Evolutionary conservation across 2,329 filamentous ascomycete genomes (phyloP).

Genomic region (Fusarium vanettenii): DNA sequence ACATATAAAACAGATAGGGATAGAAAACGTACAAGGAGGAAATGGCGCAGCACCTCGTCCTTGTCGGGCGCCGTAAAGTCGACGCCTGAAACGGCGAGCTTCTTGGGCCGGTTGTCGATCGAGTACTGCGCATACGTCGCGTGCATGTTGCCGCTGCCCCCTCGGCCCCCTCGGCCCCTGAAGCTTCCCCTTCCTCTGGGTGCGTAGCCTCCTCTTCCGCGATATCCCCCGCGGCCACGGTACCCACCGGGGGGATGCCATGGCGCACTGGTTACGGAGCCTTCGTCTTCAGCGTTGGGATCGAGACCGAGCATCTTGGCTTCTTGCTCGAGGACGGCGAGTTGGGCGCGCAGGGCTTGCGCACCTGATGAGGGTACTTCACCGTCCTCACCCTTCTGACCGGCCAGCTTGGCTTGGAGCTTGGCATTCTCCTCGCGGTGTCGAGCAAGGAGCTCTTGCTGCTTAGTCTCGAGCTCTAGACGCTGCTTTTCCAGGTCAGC

Average conservation of each 20-base stretch:
- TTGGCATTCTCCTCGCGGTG: conserved; percentile 76
- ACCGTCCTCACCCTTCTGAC: conserved; percentile 44
- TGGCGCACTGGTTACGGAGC: conserved; percentile 42
- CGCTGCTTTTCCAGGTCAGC: conserved; percentile 71
- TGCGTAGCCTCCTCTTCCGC: conserved; percentile 41
- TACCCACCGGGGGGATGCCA: conserved; percentile 45
- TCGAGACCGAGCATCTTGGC: conserved; percentile 77
- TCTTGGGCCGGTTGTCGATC: conserved; percentile 81
- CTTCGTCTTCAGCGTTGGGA: conserved; percentile 61
- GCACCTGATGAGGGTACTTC: conserved; percentile 60
- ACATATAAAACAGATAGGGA: not conserved
- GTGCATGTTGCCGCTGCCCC: conserved; percentile 58
- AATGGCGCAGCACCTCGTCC: conserved; percentile 77
- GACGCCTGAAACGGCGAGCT: conserved; percentile 71
- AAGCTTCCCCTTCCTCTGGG: conserved; percentile 54
- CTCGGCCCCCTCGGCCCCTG: conserved; percentile 56
- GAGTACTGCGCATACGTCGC: conserved; percentile 72
- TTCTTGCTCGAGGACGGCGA: conserved; percentile 79
- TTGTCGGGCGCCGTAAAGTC: conserved; percentile 71
- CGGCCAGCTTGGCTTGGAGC: conserved; percentile 65
- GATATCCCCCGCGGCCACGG: conserved; percentile 45
- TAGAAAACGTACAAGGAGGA: conserved; percentile 71
- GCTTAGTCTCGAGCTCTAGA: conserved; percentile 73
- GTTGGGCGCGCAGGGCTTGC: conserved; percentile 74
- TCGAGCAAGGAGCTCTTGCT: conserved; percentile 69